Evolutionary conservation across 1,284 basidiomycete genomes (phyloP), one percentile per base, ranked within the genome.

Genomic region (Ganoderma leucocontextum): DNA sequence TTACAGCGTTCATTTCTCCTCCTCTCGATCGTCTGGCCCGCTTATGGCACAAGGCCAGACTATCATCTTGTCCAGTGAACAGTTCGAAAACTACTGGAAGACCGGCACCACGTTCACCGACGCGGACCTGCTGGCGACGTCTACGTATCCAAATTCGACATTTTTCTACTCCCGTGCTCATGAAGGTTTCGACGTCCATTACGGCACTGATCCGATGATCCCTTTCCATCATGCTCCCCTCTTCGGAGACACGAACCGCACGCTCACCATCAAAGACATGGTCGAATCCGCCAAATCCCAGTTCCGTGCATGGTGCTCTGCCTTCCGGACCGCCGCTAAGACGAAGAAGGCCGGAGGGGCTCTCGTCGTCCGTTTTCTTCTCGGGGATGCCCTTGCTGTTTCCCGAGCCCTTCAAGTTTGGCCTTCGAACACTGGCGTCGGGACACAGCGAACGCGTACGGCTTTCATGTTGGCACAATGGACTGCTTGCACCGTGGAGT

Each of bases 151-250:
- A 39, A 88, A 89, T 65, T 85, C 87, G 0, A 85, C 83, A 0
- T 87, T 87, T 52, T 80, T 80, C 0, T 87, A 85, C 72, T 83
- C 83, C 4, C 65, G 75, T 2, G 73, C 76, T 1, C 83, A 85
- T 7, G 80, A 84, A 44, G 78, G 75, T 9, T 86, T 83, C 66
- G 72, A 79, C 38, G 78, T 86, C 0, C 86, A 89, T 68, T 85
- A 86, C 68, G 83, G 78, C 0, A 83, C 82, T 0, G 79, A 84
- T 70, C 87, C 87, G 0, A 65, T 87, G 0, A 59, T 77, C 1
- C 73, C 80, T 8, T 89, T 89, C 75, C 86, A 88, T 73, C 78
- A 86, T 2, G 83, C 82, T 0, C 74, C 82, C 0, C 75, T 78
- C 0, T 81, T 84, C 29, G 79, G 73, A 1, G 75, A 75, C 42